A percentile compares a stretch with the other conserved stretches of the same genome.
Evolutionary conservation across 805 yeast species (phyloP).

Genomic region (Barnettozyma wickerhamii): DNA sequence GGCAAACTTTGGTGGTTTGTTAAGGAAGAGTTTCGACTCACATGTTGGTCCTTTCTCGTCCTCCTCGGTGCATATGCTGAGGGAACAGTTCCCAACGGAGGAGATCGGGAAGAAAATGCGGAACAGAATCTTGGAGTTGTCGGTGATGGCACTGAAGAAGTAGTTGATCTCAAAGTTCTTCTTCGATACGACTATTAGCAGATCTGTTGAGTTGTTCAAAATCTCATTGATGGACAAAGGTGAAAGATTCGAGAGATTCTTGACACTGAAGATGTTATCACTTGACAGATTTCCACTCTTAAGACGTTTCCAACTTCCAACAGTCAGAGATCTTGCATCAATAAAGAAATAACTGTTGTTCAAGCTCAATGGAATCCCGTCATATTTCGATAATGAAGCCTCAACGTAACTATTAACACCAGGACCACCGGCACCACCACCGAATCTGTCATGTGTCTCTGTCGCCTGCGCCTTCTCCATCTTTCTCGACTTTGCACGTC

Average conservation of each 20-base stretch:
- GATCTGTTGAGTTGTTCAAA: conserved; percentile 63
- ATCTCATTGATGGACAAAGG: conserved; percentile 60
- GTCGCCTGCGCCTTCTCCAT: conserved; percentile 43
- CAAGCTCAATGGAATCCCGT: conserved; percentile 45
- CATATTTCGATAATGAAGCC: conserved; percentile 28
- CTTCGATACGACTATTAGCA: conserved; percentile 64
- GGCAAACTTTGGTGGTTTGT: conserved; percentile 71
- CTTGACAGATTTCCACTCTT: conserved; percentile 52
- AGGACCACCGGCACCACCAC: conserved; percentile 2
- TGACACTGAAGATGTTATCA: conserved; percentile 34
- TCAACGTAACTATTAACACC: no score
- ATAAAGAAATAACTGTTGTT: conserved; percentile 67
- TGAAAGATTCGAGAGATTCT: conserved; percentile 53
- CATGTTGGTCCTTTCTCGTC: conserved; percentile 27
- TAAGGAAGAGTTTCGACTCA: conserved; percentile 47
- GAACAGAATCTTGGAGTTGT: conserved; percentile 58
- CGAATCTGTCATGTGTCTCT: conserved; percentile 17
- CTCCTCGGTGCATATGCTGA: conserved; percentile 41
- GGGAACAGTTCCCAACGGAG: conserved; percentile 54
- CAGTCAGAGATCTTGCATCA: conserved; percentile 64
- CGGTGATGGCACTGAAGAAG: conserved; percentile 70
- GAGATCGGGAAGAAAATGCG: conserved; percentile 68
- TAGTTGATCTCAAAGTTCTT: conserved; percentile 71
- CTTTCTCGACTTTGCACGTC: conserved; percentile 75
- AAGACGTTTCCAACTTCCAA: conserved; percentile 78